A percentile compares a stretch with the other conserved stretches of the same genome.
Conservation (phyloP, 805 yeast genomes). For the Saccharomycopsis sp. region DNA sequence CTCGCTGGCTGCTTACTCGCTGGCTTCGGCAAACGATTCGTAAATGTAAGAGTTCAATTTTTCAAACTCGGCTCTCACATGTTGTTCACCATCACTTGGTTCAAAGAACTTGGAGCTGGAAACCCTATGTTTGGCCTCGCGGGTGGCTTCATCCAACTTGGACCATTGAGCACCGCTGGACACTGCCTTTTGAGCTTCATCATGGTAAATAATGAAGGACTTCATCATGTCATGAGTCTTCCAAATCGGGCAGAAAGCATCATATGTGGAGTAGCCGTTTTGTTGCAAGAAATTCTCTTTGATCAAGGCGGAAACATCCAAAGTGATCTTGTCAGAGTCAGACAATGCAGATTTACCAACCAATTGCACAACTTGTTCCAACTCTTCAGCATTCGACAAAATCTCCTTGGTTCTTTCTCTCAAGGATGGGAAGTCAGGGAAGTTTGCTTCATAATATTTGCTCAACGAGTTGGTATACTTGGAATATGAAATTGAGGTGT, state of each 20-base stretch:
- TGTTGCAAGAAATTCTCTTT: constrained; percentile 99
- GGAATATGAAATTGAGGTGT: constrained; percentile 93
- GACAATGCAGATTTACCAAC: constrained; percentile 98
- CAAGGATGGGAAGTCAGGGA: constrained; percentile 83
- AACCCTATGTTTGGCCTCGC: constrained; percentile 87
- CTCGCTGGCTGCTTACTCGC: constrained; percentile 49
- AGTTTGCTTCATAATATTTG: constrained; percentile 76
- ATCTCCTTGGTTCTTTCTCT: constrained; percentile 93
- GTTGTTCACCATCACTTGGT: constrained; percentile 85
- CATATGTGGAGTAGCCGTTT: constrained; percentile 97
- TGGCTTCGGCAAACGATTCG: constrained; percentile 91
- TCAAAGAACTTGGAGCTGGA: constrained; percentile 93
- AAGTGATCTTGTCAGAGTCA: constrained; percentile 91
- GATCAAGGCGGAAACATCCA: constrained; percentile 84
- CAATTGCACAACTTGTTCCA: constrained; percentile 97
- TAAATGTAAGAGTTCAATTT: constrained; percentile 64
- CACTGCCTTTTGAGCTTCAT: constrained; percentile 96
- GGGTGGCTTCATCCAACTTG: constrained; percentile 78
- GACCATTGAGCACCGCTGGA: constrained; percentile 92
- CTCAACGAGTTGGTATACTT: constrained; percentile 84
- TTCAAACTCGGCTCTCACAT: constrained; percentile 66
- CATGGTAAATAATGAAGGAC: constrained; percentile 81
- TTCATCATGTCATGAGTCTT: constrained; percentile 98
- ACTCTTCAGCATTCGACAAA: constrained; percentile 92
- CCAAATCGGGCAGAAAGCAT: constrained; percentile 99